phyloP scores from a whole-genome alignment of 1,139 yeast species.

The Pichia terricola region DNA sequence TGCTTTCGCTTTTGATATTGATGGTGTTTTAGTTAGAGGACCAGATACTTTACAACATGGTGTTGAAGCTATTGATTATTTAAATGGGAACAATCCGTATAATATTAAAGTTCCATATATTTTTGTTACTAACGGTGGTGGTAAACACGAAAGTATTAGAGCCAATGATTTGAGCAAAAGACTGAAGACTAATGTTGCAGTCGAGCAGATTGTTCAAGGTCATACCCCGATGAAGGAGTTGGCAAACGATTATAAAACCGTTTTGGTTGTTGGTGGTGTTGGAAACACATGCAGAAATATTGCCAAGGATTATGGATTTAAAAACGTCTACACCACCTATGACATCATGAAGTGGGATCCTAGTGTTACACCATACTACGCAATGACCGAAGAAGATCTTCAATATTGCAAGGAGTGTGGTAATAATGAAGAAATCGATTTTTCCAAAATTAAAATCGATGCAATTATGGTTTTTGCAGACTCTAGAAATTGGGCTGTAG shows the following conservation, averaged over 20 bases:
- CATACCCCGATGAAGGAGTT: slow-evolving; percentile 84
- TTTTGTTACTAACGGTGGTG: slow-evolving; percentile 85
- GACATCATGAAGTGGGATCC: slow-evolving; percentile 83
- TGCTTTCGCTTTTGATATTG: slow-evolving; percentile 83
- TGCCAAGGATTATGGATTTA: slow-evolving; percentile 69
- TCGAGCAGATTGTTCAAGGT: slow-evolving; percentile 78
- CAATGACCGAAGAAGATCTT: slow-evolving; percentile 60
- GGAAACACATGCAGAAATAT: slow-evolving; percentile 76
- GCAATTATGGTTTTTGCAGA: slow-evolving; percentile 76
- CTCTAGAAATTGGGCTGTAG: slow-evolving; percentile 84
- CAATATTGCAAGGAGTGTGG: slow-evolving; percentile 36
- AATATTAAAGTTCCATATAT: slow-evolving; percentile 77
- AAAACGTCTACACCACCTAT: slow-evolving; percentile 67
- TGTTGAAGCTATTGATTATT: slow-evolving; percentile 53
- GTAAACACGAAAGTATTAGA: slow-evolving; percentile 65
- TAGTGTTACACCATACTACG: slow-evolving; percentile 72
- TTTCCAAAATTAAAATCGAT: slow-evolving; percentile 51
- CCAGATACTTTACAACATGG: slow-evolving; percentile 77
- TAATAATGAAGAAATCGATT: slow-evolving; percentile 49
- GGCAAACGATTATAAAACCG: slow-evolving; percentile 55
- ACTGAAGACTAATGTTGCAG: slow-evolving; percentile 49
- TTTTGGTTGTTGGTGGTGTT: slow-evolving; percentile 76
- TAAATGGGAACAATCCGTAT: slow-evolving; percentile 71
- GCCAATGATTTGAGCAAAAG: slow-evolving; percentile 58
- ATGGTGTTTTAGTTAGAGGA: slow-evolving; percentile 73